Base-by-base conservation (phyloP, 108 stramenopile species). In the Pseudonitzschia pungens region DNA sequence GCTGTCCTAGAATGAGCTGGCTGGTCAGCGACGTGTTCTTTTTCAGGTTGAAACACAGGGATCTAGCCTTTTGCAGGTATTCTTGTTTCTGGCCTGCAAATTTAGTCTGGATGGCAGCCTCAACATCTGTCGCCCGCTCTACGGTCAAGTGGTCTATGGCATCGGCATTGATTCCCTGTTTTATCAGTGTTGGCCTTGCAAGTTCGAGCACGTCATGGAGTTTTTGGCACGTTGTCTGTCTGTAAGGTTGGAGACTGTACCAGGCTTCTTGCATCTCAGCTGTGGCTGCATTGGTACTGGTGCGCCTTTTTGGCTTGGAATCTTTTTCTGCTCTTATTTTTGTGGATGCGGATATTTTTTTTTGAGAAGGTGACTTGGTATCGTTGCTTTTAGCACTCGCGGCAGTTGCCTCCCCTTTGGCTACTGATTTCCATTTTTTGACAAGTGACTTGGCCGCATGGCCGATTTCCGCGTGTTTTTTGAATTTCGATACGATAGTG, bases 371-470 rank as follows among this genome's bases (percentile, higher is more conserved):
- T 48, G 45, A 48, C 3, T 48, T 48, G 45, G 40, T 42, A 81
- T 20, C 20, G 75, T 48, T 51, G 84, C 32, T 55, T 64, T 59
- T 21, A 26, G 24, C 24, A 5, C 22, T 55, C 54, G 54, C 2
- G 1, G 45, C 26, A 6, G 62, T 33, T 64, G 27, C 60, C 42
- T 53, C 50, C 33, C 48, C 74, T 74, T 86, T 73, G 80, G 95
- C 94, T 0, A 90, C 75, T 54, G 89, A 70, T 73, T 96, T 96
- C 95, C 95, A 96, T 62, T 92, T 91, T 70, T 92, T 92, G 15
- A 96, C 85, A 62, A 96, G 65, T 8, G 69, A 68, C 57, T 91
- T 91, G 48, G 92, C 91, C 16, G 59, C 65, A 22, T 65, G 76
- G 4, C 88, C 82, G 9, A 93, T 71, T 42, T 74, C 55, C 2